Evolutionary conservation across 352 stramenopile species (phyloP), one percentile per base, ranked within the genome.

Genomic region (Elongisporangium senticosum): DNA sequence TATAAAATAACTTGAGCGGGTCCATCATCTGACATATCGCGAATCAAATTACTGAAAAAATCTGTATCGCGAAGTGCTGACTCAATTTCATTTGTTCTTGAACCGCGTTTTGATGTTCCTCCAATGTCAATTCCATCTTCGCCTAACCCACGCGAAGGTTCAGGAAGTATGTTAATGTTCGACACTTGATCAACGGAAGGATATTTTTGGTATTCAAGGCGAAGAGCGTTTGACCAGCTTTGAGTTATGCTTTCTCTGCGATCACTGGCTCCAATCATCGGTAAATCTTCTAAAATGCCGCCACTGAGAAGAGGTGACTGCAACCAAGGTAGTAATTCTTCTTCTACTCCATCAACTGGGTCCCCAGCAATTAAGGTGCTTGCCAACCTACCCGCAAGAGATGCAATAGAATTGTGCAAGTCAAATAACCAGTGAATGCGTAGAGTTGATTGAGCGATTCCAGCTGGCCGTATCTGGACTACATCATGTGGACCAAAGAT

Each of bases 401-500:
- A 94, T 20, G 86, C 69, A 26, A 90, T 54, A 14, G 81, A 78
- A 26, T 89, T 90, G 53, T 89, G 81, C 50, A 93, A 69, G 56
- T 95, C 86, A 21, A 92, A 83, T 17, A 95, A 58, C 86, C 86
- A 95, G 40, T 93, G 86, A 13, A 95, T 64, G 21, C 74, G 76
- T 26, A 93, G 64, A 0, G 83, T 95, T n/a, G 84, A 92, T 56
- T 80, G 85, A 10, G 75, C 78, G 11, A 94, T 71, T 11, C 86
- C 86, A 13, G 80, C 83, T 7, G 86, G 79, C 47, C 78, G 68
- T 28, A 92, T 72, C 53, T 94, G 75, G 17, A 88, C 72, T n/a
- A 89, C 64, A 58, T 94, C 84, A 58, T 92, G 72, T 1, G 71
- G 66, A 2, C 81, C 78, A 49, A 86, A 89, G 6, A 95, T 61